Base-by-base conservation (phyloP, 2,329 filamentous ascomycete species). In the Ascochyta viciae-villosae region DNA sequence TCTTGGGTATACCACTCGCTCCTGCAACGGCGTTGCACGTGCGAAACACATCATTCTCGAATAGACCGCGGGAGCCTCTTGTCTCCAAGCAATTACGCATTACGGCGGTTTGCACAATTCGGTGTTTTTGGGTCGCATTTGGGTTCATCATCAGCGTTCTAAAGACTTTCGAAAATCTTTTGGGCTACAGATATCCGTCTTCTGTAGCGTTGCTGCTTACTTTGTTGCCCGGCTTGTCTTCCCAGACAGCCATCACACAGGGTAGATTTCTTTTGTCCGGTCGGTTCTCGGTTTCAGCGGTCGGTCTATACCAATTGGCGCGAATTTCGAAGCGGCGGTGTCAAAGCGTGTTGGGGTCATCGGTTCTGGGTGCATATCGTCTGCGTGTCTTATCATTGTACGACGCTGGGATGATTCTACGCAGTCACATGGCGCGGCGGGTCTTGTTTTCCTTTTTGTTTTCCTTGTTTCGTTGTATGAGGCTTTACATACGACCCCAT, bases 241-340 rank as follows among this genome's bases (percentile, higher is more conserved):
- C 50, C 54, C 52, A 42, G 43, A 47, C 61, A 58, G 61, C 60
- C 64, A 63, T 62, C 67, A 69, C 64, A 69, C 69, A 63, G 69
- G 73, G 72, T 74, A 75, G 74, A 75, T 76, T 76, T 74, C 71
- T 64, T 76, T 73, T 75, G 73, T 75, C 69, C 63, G 67, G 63
- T 66, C 64, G 65, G 71, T 65, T 69, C 55, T 64, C 57, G 63
- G 64, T 66, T 68, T 66, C 59, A 66, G 66, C 65, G 71, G 73
- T 68, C 70, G 72, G 72, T 75, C 72, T 75, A 76, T 76, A 76
- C 74, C 74, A 76, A 67, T 68, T 61, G 63, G 73, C 71, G 71
- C 68, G 69, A 68, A 65, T 62, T 73, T 71, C 69, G 72, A 73
- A 75, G 72, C 72, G 71, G 66, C 60, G 72, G 72, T 75, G 74